Base-by-base conservation (phyloP, 768 basidiomycete genomes). In the Kwoniella bestiolae region DNA sequence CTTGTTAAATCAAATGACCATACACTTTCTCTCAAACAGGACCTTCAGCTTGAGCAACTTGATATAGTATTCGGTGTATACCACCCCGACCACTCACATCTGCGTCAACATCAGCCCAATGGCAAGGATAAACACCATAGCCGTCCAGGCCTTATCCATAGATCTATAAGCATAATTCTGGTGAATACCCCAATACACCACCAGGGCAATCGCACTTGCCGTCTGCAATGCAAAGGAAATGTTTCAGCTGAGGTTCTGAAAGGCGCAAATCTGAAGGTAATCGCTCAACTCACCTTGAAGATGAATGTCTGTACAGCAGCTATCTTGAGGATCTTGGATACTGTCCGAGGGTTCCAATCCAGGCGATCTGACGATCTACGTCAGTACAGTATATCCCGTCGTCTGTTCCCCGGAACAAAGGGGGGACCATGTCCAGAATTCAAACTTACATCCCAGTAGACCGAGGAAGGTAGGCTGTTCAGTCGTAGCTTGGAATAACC, bases 401-500 rank as follows among this genome's bases (percentile, higher is more conserved):
- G 11, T 29, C 3, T 34, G 18, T 1, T 2, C n/a, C 34, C 32
- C 3, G 0, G 23, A 9, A 16, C 8, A 3, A 12, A 35, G 32
- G 26, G 31, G 11, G 18, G 25, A 11, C 50, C 5, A 16, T 6
- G 16, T 12, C n/a, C 18, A n/a, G n/a, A n/a, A n/a, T n/a, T n/a
- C n/a, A n/a, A n/a, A 35, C 52, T 55, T 21, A 55, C 52, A 75
- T 9, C 68, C 68, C 25, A 70, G 26, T 5, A 75, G 55, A 0
- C 71, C 74, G 35, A 75, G 6, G 46, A 75, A 75, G 6, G 69
- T 70, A 2, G 63, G 47, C 34, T 75, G 74, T 51, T 75, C 74
- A 2, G 71, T 73, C 28, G 74, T 75, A 3, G 74, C 74, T 63
- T 75, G 73, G 51, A 74, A 72, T 21, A 74, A 35, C 72, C 71